Conservation (phyloP, 2,329 filamentous ascomycete species). For the Aspergillus neotritici region DNA sequence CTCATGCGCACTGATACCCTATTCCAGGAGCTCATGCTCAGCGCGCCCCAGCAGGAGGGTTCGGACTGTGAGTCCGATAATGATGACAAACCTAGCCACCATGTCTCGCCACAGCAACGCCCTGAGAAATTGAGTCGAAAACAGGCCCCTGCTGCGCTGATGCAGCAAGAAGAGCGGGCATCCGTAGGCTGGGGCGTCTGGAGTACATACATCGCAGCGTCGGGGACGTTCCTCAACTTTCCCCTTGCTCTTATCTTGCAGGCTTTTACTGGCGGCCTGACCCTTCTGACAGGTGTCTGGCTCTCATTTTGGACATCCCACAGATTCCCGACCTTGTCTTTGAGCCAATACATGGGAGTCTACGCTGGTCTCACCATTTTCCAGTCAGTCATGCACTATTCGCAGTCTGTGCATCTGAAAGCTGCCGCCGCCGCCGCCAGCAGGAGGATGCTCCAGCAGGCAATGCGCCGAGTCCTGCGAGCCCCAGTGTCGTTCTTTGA, state of each 20-base stretch:
- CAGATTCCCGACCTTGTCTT: constrained; percentile 59
- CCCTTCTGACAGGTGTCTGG: constrained; percentile 86
- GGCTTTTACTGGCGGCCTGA: constrained; percentile 69
- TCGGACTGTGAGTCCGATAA: constrained; percentile 49
- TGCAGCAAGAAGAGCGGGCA: constrained; percentile 54
- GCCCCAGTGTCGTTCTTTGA: constrained; percentile 89
- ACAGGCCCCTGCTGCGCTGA: constrained; percentile 28
- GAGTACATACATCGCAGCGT: constrained; percentile 67
- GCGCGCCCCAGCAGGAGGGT: constrained; percentile 59
- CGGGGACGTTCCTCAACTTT: constrained; percentile 59
- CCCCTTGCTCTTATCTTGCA: constrained; percentile 60
- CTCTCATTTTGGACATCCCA: constrained; percentile 88
- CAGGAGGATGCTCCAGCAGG: constrained; percentile 72
- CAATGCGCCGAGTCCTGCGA: constrained; percentile 67
- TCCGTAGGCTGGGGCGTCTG: constrained; percentile 79
- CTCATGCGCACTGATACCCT: constrained; percentile 72
- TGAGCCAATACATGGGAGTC: constrained; percentile 63
- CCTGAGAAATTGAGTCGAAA: constrained; percentile 10
- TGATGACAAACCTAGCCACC: constrained; percentile 42
- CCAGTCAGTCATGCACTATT: constrained; percentile 71
- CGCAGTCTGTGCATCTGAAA: constrained; percentile 72
- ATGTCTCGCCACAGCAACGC: constrained; percentile 30
- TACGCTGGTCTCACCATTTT: constrained; percentile 65
- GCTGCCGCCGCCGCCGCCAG: constrained; percentile 75
- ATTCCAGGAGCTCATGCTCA: constrained; percentile 78